Evolutionary conservation across 257 asterid genomes (phyloP).

Genomic region (Salvia miltiorrhiza): DNA sequence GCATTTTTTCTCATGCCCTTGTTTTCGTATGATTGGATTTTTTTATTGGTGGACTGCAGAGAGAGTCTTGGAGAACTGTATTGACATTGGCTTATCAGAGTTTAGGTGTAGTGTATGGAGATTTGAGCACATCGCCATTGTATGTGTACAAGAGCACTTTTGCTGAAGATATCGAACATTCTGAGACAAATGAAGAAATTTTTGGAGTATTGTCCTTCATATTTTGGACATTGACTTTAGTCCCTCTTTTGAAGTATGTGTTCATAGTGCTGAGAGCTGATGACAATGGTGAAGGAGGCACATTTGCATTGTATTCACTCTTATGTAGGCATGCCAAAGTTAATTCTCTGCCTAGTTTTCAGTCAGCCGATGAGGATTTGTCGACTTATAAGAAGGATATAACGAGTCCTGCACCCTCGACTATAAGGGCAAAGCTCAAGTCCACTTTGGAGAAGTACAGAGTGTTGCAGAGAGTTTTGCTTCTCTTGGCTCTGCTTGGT

Average conservation of each 20-base stretch:
- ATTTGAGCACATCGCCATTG: constrained; percentile 85
- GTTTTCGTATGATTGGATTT: not conserved
- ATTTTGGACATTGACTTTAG: constrained; percentile 82
- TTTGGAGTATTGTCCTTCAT: constrained; percentile 79
- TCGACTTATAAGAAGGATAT: constrained; percentile 63
- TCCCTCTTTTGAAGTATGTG: constrained; percentile 79
- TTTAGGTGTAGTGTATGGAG: constrained; percentile 92
- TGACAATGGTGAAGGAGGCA: constrained; percentile 97
- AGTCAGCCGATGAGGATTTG: constrained; percentile 75
- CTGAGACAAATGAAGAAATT: constrained; percentile 80
- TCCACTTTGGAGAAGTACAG: constrained; percentile 63
- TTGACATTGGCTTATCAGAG: constrained; percentile 87
- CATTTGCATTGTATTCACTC: constrained; percentile 84
- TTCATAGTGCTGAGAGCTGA: constrained; percentile 86
- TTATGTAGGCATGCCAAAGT: constrained; percentile 80
- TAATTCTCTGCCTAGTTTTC: constrained; percentile 74
- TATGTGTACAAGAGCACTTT: constrained; percentile 87
- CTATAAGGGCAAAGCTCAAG: constrained; percentile 64
- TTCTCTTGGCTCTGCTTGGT: constrained; percentile 74
- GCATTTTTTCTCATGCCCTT: not conserved
- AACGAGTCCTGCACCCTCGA: constrained; percentile 46
- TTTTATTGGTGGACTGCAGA: constrained; percentile 45
- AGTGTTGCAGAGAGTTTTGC: constrained; percentile 71
- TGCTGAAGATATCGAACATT: constrained; percentile 74
- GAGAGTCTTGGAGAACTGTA: constrained; percentile 76